Evolutionary conservation across 2,329 filamentous ascomycete genomes (phyloP), one percentile per base, ranked within the genome.

Genomic region (Aspergillus luchuensis): DNA sequence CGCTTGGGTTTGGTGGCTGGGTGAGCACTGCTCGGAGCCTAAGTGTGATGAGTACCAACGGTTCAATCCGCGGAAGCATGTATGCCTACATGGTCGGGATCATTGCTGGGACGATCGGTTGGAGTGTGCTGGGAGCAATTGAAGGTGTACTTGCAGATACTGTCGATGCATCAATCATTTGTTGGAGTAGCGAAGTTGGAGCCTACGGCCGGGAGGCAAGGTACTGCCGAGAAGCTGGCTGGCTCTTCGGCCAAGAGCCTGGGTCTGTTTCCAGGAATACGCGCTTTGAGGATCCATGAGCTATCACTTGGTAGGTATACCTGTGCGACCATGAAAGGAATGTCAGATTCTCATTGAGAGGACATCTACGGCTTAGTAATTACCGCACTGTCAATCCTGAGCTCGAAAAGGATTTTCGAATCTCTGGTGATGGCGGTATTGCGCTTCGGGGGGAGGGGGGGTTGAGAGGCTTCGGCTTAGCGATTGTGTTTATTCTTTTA

Each of bases 1-100:
- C 89, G 0, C 85, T 99, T 30, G 94, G 94, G 0, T 96, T 98
- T 71, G 93, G 91, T 4, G 94, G 92, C n/a, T 99, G 95, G 95
- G 91, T 98, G 8, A 90, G 91, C 50, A 96, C 93, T 38, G 93
- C 95, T 10, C 88, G 91, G 64, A 89, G 90, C 76, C 81, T 97
- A 4, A 82, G 84, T 55, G 81, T 95, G 19, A 61, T 87, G 76
- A 59, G 84, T 81, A 69, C 73, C 59, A 68, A 67, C 52, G 63
- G 76, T 57, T 69, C 69, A 6, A 65, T 89, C 54, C 86, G 86
- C 49, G 95, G 95, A 8, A 97, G 92, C 69, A 83, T 95, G 23
- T 99, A 99, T 74, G 95, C 94, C 2, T 99, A 98, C 72, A 86
- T 98, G 1, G 91, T 99, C 21, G 95, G 93, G 8, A 77, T 99